These are phyloP conservation scores for Magnolia sinica DNA, from an alignment of 164 flowering plant genomes.

Conservation along the genomic window DNA sequence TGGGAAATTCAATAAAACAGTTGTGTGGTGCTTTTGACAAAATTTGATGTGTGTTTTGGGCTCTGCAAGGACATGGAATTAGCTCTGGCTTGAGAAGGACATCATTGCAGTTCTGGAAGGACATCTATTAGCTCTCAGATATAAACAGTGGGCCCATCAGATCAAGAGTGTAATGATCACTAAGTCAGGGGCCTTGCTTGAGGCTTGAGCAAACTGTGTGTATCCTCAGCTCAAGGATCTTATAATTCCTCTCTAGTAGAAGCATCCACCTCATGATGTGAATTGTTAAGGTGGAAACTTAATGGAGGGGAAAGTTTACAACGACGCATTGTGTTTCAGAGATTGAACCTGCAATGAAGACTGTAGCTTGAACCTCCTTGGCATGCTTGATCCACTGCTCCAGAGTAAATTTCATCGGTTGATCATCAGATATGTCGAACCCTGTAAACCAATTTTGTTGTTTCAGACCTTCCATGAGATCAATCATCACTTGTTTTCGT, in stretches of 20 bases:
- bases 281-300: background rate
- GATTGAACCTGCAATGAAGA: conserved; percentile 78
- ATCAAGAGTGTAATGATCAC: background rate
- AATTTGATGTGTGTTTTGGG: background rate
- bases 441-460: conserved; percentile 68
- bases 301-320: background rate
- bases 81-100: background rate
- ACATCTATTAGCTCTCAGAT: background rate
- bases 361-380: conserved; percentile 69
- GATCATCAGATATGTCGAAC: conserved; percentile 68
- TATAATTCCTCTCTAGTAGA: background rate
- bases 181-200: background rate
- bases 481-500: conserved; percentile 58
- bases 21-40: background rate
- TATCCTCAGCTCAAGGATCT: background rate
- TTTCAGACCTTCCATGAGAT: conserved; percentile 56
- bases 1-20: too few species aligned
- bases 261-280: background rate
- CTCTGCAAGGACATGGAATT: background rate
- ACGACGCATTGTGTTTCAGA: background rate
- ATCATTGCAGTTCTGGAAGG: too few species aligned
- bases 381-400: conserved; percentile 70
- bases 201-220: background rate
- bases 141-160: background rate
- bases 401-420: conserved; percentile 46